A percentile compares a stretch with the other conserved stretches of the same genome.
These are phyloP conservation scores for Aspergillus terreus DNA, from an alignment of 2,329 filamentous ascomycete species.

Conservation along the genomic window DNA sequence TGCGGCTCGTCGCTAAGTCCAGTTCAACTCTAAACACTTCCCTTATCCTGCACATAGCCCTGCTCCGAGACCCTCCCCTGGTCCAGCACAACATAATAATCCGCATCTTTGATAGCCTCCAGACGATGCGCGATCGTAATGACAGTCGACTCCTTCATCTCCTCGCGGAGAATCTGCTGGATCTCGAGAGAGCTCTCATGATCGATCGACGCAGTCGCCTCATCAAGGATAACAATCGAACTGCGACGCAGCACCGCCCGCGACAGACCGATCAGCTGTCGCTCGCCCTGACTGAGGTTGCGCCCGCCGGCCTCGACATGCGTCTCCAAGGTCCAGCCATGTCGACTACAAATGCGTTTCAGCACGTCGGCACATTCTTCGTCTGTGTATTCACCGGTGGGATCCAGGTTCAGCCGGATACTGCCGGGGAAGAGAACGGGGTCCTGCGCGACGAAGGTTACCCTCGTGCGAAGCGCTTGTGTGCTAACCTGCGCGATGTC, in stretches of 20 bases:
- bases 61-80: conserved; percentile 44
- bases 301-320: conserved; percentile 58
- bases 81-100: conserved; percentile 53
- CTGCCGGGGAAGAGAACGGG: conserved; percentile 62
- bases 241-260: conserved; percentile 60
- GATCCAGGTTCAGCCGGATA: conserved; percentile 61
- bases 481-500: conserved; percentile 58
- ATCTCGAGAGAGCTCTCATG: conserved; percentile 54
- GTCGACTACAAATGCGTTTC: conserved; percentile 51
- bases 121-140: conserved; percentile 64
- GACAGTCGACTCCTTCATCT: conserved; percentile 49
- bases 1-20: too few species aligned
- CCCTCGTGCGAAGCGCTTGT: conserved; percentile 57
- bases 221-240: conserved; percentile 62
- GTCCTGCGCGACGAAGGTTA: conserved; percentile 66
- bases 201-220: conserved; percentile 64
- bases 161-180: conserved; percentile 34
- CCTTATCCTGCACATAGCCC: conserved; percentile 25
- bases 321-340: conserved; percentile 56
- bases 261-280: conserved; percentile 62
- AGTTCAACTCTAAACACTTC: not conserved
- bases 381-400: conserved; percentile 55
- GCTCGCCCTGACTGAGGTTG: conserved; percentile 62
- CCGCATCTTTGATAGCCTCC: conserved; percentile 58
- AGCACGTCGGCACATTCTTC: conserved; percentile 53